Evolutionary conservation across 495 filamentous ascomycete species (phyloP), one percentile per base, ranked within the genome.

Genomic region (Rusavskia elegans): DNA sequence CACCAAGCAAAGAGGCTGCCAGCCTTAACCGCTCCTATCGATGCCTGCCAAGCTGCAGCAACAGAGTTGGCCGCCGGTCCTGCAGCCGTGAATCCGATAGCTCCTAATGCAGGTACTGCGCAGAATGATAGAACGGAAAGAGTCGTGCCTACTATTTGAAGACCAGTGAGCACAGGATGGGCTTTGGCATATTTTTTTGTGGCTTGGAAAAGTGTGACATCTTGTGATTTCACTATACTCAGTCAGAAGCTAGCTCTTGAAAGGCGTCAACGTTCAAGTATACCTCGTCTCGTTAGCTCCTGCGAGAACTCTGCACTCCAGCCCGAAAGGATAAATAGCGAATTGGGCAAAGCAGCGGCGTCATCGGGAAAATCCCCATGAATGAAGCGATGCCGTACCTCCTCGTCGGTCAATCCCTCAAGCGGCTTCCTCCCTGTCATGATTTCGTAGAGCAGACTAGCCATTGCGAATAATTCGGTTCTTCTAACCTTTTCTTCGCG

Each of bases 361-460:
- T 59, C 56, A 1, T 59, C 48, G n/a, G 49, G 58, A 25, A 59
- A 55, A 16, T 55, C 56, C 10, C 35, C 56, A 25, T 35, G 49
- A 6, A 37, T 52, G 39, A 52, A 59, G 37, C 55, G 52, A 13
- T 27, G 25, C 25, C 25, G 25, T 5, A 27, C 25, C 5, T 27
- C 25, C 25, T 27, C 25, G 25, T 27, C 58, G 48, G 44, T 52
- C 23, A 58, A 46, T 38, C 17, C 48, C 11, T 59, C 49, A 50
- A 60, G 41, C 2, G 48, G 56, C 44, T 55, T 52, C 41, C 27
- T 55, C 14, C 56, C 56, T 1, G 39, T n/a, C 35, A 52, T 41
- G 25, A 60, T 60, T 36, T 60, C 56, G 37, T 60, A 60, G 30
- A 60, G 21, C 14, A 60, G 40, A 38, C 52, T 52, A 42, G 36